Conservation (phyloP, 2,329 filamentous ascomycete species). For the Colletotrichum lentis region DNA sequence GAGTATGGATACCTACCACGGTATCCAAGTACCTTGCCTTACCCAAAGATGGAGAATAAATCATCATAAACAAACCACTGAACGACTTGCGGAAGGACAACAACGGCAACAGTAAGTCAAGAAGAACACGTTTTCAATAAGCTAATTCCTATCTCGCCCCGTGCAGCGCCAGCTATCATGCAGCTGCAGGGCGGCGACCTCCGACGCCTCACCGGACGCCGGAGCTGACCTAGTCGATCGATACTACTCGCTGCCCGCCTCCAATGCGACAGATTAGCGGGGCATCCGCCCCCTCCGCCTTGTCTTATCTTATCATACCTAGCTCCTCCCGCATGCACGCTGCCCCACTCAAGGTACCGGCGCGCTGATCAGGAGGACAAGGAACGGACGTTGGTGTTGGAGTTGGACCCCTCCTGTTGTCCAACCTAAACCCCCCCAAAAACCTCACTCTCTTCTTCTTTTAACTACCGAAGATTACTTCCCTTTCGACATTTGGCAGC, state of each 20-base stretch:
- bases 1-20: not conserved
- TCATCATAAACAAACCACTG: not conserved
- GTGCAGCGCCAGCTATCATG: slow-evolving; percentile 18
- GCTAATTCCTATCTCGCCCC: not conserved
- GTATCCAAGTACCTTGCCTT: no score
- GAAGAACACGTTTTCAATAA: slow-evolving; percentile 29
- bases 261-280: not conserved
- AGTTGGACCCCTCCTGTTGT: slow-evolving; percentile 26
- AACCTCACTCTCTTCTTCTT: slow-evolving; percentile 30
- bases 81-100: not conserved
- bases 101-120: not conserved
- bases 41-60: not conserved
- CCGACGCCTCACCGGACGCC: slow-evolving; percentile 32
- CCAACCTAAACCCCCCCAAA: not conserved
- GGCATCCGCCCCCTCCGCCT: not conserved
- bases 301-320: slow-evolving; percentile 36
- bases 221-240: slow-evolving; percentile 22
- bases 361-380: slow-evolving; percentile 37
- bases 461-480: slow-evolving; percentile 14
- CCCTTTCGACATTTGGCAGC: not conserved
- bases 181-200: slow-evolving; percentile 30
- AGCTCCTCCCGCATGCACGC: slow-evolving; percentile 32
- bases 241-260: not conserved
- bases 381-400: slow-evolving; percentile 24
- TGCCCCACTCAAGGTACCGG: slow-evolving; percentile 33